Conservation (phyloP, 1,284 basidiomycete genomes). For the Irpex sp. region DNA sequence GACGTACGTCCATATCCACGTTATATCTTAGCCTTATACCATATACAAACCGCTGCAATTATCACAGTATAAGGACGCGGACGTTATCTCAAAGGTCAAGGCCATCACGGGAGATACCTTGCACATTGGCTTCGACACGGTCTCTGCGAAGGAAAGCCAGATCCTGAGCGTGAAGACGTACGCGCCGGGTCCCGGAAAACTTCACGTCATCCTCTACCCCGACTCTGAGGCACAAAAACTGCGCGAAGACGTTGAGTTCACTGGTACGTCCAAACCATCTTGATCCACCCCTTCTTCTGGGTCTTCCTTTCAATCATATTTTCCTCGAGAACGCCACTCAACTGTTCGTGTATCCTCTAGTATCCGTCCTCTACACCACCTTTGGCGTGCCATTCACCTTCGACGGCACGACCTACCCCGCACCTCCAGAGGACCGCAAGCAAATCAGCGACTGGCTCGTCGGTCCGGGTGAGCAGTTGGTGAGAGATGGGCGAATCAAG, state of each 20-base stretch:
- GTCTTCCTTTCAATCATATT: background rate
- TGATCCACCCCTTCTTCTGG: no score
- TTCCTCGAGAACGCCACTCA: constrained; percentile 6
- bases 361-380: background rate
- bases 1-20: constrained; percentile 19
- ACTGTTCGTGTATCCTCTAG: constrained; percentile 9
- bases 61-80: background rate
- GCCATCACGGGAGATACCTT: constrained; percentile 20
- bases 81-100: constrained; percentile 17
- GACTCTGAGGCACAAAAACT: background rate
- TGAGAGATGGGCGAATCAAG: background rate
- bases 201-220: background rate
- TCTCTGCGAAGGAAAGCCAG: constrained; percentile 16
- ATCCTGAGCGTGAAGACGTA: constrained; percentile 14
- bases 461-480: background rate
- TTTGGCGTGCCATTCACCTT: background rate
- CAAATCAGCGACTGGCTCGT: background rate
- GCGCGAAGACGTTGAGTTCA: background rate
- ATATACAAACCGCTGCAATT: background rate
- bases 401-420: background rate
- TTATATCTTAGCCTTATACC: background rate
- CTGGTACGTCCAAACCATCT: background rate
- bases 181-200: background rate
- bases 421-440: background rate
- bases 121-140: constrained; percentile 19